phyloP scores from a whole-genome alignment of 2,329 filamentous ascomycete genomes.

The Fusarium goolgardi region DNA sequence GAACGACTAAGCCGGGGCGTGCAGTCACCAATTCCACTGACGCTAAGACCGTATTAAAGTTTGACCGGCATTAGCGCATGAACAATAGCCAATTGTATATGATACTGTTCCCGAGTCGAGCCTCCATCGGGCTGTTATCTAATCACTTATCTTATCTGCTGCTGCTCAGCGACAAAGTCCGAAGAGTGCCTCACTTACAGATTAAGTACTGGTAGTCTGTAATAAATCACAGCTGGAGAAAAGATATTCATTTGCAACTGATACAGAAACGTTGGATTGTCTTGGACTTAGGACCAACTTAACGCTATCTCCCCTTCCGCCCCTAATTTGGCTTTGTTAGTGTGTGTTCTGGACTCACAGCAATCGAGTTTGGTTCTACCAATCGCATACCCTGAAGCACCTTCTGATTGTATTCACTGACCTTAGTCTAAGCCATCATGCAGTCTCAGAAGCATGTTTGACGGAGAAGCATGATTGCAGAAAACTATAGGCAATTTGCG shows the following conservation, averaged over 20 bases:
- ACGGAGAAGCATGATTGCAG: too few species aligned
- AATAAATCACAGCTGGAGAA: neutral
- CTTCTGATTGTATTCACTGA: too few species aligned
- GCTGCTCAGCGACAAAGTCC: neutral
- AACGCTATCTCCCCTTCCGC: neutral
- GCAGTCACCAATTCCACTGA: constrained; percentile 55
- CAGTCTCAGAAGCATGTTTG: too few species aligned
- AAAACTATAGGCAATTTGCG: too few species aligned
- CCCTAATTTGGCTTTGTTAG: neutral
- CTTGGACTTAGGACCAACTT: neutral
- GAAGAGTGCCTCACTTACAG: neutral
- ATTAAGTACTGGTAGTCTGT: too few species aligned
- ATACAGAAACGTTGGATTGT: neutral
- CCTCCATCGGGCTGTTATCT: constrained; percentile 7
- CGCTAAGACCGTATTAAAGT: constrained; percentile 55
- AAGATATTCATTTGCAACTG: neutral
- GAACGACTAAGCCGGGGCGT: constrained; percentile 54
- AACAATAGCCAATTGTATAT: constrained; percentile 3
- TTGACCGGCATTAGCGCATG: constrained; percentile 49
- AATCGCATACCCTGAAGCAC: too few species aligned
- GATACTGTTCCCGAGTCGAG: neutral
- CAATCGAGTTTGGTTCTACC: too few species aligned
- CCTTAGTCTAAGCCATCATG: too few species aligned
- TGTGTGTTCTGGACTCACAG: too few species aligned
- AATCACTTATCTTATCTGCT: constrained; percentile 34